Evolutionary conservation across 495 filamentous ascomycete species (phyloP), one percentile per base, ranked within the genome.

Genomic region (Aspergillus heteromorphus): DNA sequence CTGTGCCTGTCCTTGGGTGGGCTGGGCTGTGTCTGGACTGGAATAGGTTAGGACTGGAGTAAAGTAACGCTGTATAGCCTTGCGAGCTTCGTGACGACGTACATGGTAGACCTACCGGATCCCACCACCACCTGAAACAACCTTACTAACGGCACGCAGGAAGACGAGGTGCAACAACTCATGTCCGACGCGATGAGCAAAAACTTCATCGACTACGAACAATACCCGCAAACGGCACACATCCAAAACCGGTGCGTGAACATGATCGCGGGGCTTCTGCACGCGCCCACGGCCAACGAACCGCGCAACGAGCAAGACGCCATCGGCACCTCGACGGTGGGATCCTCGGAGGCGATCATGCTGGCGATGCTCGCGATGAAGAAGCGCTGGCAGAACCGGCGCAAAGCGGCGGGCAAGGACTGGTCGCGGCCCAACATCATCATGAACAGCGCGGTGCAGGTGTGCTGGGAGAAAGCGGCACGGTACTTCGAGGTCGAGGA

Each of bases 391-490:
- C 84, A 89, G 73, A 90, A 92, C 66, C 82, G 83, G 74, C 86
- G 90, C 59, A 79, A 84, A 59, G 88, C 83, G 27, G 86, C 78
- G 29, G 89, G 89, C 50, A 90, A 91, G 73, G 79, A 89, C 56
- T 76, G 56, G 56, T 84, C 88, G 53, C 76, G 74, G 11, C 91
- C 91, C 42, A 96, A 96, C 73, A 86, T 96, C 55, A 71, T 96
- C 77, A 95, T 96, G 90, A 90, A 85, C 58, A 87, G 87, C 19
- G 90, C 91, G 25, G 91, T 95, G 1, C 91, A 96, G 73, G 91
- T 95, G 20, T 95, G 89, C 79, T 96, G 91, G 91, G 91, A 96
- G 74, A 96, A 96, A 72, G 91, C 91, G 0, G 86, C 89, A n/a
- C 80, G 91, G 23, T 96, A 96, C 75, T 95, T 96, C 60, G 91